A percentile compares a stretch with the other conserved stretches of the same genome.
phyloP scores from a whole-genome alignment of 2,329 filamentous ascomycete genomes.

The Cryphonectria radicalis region DNA sequence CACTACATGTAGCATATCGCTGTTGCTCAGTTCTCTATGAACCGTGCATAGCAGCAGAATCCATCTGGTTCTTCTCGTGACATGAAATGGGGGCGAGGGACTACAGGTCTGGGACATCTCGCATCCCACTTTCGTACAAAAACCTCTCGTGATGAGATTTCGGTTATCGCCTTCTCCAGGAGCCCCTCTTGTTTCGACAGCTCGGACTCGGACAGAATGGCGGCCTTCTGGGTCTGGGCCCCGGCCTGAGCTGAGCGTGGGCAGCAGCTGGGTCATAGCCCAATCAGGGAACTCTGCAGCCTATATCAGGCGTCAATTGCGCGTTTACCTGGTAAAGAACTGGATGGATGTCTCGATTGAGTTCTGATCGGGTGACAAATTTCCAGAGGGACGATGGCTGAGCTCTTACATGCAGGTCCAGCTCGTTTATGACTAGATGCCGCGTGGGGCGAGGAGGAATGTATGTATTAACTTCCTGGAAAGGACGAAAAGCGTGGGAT shows the following conservation, averaged over 20 bases:
- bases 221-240: neutral
- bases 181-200: neutral
- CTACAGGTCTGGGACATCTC: neutral
- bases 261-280: neutral
- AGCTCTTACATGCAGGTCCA: neutral
- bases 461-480: too few species aligned
- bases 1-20: neutral
- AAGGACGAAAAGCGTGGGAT: neutral
- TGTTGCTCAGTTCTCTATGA: neutral
- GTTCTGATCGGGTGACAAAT: neutral
- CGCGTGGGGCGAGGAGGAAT: neutral
- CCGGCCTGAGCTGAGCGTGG: neutral
- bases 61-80: neutral
- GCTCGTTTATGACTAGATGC: neutral
- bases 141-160: neutral
- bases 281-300: neutral
- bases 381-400: conserved; percentile 2
- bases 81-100: neutral
- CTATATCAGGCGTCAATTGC: neutral
- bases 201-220: neutral
- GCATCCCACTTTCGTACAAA: neutral
- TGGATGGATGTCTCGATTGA: neutral
- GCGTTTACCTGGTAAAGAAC: neutral
- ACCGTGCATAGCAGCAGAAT: neutral
- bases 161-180: neutral